These are phyloP conservation scores for Penicillium psychrosexuale DNA, from an alignment of 2,329 filamentous ascomycete species.

Conservation along the genomic window DNA sequence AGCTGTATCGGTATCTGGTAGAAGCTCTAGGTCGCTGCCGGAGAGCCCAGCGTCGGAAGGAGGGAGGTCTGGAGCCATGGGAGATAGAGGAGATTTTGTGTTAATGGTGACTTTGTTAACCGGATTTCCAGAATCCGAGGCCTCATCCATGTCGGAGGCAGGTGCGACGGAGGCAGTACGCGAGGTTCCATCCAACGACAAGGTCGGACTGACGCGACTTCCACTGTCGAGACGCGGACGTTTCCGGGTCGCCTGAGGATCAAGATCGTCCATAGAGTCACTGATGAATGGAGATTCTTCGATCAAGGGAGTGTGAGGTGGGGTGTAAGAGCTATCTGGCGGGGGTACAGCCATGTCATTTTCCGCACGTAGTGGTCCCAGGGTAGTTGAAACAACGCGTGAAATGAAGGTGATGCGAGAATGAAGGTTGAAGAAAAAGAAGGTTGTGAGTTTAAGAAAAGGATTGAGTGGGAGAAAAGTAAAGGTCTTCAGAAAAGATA, in stretches of 20 bases:
- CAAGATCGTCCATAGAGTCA: conserved; percentile 42
- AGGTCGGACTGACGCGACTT: conserved; percentile 34
- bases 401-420: conserved; percentile 3
- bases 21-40: conserved; percentile 3
- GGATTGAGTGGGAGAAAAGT: conserved; percentile 1
- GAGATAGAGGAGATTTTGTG: conserved; percentile 38
- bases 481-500: not conserved
- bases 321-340: conserved; percentile 46
- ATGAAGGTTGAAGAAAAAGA: conserved; percentile 2
- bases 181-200: conserved; percentile 31
- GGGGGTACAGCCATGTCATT: conserved; percentile 48
- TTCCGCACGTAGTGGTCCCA: conserved; percentile 21
- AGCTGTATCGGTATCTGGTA: conserved; percentile 21
- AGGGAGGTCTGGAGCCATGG: conserved; percentile 15
- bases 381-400: conserved; percentile 2
- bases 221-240: conserved; percentile 49
- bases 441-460: not conserved
- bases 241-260: conserved; percentile 43
- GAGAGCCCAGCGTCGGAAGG: conserved; percentile 13
- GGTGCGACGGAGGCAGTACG: conserved; percentile 25
- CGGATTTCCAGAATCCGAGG: conserved; percentile 32
- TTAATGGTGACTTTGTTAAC: conserved; percentile 50
- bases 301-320: conserved; percentile 34
- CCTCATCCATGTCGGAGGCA: conserved; percentile 29
- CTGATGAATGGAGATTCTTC: conserved; percentile 24